Conservation (phyloP, 108 stramenopile species). For the Aureococcus anophagefferens region DNA sequence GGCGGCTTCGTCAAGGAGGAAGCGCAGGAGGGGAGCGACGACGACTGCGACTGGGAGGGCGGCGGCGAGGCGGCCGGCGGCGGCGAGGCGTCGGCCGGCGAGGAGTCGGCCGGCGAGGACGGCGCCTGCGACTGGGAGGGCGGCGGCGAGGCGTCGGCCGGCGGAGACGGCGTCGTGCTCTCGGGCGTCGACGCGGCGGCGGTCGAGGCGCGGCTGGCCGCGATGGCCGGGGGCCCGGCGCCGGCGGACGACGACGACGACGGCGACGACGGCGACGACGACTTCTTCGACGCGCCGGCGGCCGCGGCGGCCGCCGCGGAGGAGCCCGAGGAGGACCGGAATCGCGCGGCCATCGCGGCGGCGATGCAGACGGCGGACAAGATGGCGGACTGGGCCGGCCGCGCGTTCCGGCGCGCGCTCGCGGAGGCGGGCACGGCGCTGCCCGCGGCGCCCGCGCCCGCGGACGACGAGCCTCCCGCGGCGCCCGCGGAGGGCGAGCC, state of each 20-base stretch:
- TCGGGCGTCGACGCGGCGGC: no score
- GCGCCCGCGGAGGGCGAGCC: no score
- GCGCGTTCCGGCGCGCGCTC: conserved; percentile 74
- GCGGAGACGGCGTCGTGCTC: no score
- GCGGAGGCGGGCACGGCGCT: conserved; percentile 4
- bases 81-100: no score
- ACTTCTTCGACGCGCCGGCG: no score
- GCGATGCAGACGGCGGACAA: conserved; percentile 68
- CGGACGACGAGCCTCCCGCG: no score
- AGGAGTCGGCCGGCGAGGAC: neutral
- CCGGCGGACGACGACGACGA: no score
- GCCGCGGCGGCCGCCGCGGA: no score
- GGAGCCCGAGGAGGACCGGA: neutral
- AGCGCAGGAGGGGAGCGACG: neutral
- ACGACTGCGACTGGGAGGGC: neutral
- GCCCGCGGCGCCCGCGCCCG: neutral
- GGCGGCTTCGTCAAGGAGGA: neutral
- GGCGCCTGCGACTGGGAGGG: neutral
- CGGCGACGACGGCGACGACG: no score
- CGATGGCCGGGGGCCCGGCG: no score
- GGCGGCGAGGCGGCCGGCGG: neutral
- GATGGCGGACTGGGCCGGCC: conserved; percentile 80
- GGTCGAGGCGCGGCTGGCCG: no score
- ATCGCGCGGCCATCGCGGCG: conserved; percentile 12
- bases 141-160: neutral